Evolutionary conservation across 2,329 filamentous ascomycete species (phyloP).

Genomic region (Gnomoniopsis smithogilvyi): DNA sequence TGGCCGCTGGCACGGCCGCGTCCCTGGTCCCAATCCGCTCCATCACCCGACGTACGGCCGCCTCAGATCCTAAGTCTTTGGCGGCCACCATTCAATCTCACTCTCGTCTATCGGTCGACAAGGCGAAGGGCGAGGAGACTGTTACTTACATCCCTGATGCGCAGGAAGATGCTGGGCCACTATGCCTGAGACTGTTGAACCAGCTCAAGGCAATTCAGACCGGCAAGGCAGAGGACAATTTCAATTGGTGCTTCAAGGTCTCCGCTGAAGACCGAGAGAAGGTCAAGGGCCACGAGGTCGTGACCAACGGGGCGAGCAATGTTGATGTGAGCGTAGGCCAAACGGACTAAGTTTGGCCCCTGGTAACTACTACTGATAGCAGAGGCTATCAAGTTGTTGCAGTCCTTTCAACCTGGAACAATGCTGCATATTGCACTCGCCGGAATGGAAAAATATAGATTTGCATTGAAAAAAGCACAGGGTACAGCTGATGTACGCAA

Average conservation of each 20-base stretch:
- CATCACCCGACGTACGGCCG: conserved; percentile 64
- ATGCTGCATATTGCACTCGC: too few relatives aligned
- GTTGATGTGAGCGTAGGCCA: conserved; percentile 28
- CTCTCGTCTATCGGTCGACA: conserved; percentile 31
- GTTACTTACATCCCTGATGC: conserved; percentile 52
- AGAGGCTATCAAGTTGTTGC: too few relatives aligned
- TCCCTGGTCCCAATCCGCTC: conserved; percentile 88
- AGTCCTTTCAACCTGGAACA: too few relatives aligned
- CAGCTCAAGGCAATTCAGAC: conserved; percentile 83
- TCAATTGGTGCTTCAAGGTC: conserved; percentile 65
- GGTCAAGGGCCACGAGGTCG: conserved; percentile 28
- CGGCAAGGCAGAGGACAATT: conserved; percentile 72
- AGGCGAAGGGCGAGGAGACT: conserved; percentile 42
- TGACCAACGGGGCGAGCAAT: conserved; percentile 24
- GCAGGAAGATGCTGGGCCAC: conserved; percentile 67
- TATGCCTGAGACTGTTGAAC: conserved; percentile 68
- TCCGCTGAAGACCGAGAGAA: conserved; percentile 41
- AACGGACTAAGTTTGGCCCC: conserved; percentile 27
- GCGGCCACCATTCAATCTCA: conserved; percentile 31
- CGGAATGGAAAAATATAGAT: too few relatives aligned
- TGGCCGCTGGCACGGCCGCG: conserved; percentile 89
- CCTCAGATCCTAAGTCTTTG: conserved; percentile 37
- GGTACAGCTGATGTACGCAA: too few relatives aligned
- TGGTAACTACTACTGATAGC: too few relatives aligned
- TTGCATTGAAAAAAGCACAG: too few relatives aligned